These are phyloP conservation scores for Euryodendron excelsum DNA, from an alignment of 148 eudicot species.

Conservation along the genomic window DNA sequence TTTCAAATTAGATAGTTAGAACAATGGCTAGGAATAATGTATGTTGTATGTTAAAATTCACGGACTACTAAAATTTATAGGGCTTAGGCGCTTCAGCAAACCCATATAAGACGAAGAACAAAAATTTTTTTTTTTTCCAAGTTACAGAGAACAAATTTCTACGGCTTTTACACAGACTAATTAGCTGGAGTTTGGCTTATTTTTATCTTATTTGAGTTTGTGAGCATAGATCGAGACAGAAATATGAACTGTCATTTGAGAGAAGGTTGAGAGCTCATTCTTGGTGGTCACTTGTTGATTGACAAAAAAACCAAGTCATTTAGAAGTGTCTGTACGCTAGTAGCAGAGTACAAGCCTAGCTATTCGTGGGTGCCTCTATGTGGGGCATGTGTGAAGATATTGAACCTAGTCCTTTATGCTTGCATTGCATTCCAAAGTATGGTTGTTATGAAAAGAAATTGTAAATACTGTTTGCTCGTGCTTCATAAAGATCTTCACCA, in stretches of 20 bases:
- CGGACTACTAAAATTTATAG: neutral
- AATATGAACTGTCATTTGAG: neutral
- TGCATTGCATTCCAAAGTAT: neutral
- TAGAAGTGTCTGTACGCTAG: too few species aligned
- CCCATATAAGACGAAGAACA: neutral
- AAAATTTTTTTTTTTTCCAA: too few species aligned
- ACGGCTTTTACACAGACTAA: neutral
- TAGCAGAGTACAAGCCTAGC: neutral
- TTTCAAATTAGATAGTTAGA: neutral
- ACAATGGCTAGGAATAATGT: neutral
- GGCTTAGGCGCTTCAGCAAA: neutral
- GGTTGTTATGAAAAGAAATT: too few species aligned
- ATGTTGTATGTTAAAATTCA: neutral
- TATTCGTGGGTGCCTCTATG: neutral
- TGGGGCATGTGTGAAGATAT: neutral
- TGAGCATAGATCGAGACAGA: neutral
- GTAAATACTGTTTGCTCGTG: neutral
- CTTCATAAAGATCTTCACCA: neutral
- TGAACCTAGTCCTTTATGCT: neutral
- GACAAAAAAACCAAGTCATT: too few species aligned
- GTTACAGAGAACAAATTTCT: too few species aligned
- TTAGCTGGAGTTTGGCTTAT: neutral
- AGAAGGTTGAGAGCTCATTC: neutral
- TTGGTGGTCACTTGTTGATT: neutral
- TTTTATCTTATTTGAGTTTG: neutral